Evolutionary conservation across 768 basidiomycete species (phyloP).

Genomic region (Gautieria morchelliformis): DNA sequence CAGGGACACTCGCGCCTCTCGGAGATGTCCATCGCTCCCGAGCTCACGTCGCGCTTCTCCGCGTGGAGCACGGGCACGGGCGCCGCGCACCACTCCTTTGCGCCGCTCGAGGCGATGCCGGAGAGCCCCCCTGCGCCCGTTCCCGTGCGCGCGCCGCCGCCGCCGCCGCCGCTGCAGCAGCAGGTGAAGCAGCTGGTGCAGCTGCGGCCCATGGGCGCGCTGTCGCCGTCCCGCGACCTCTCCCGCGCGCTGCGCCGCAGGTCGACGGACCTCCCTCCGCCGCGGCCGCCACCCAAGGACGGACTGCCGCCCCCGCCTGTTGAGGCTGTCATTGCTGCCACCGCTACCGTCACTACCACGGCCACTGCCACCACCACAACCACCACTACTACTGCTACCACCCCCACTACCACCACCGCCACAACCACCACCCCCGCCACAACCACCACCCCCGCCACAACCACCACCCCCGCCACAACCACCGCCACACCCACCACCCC

Average conservation of each 20-base stretch:
- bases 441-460: no score
- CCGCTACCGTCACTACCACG: no score
- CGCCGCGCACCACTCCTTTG: not conserved
- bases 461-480: no score
- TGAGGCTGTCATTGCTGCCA: no score
- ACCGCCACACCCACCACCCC: no score
- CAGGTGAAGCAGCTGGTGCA: no score
- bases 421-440: no score
- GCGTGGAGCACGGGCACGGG: not conserved
- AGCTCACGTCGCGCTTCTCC: not conserved
- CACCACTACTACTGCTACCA: no score
- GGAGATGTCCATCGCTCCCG: not conserved
- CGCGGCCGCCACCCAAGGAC: slow-evolving; percentile 2
- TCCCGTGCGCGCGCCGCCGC: no score
- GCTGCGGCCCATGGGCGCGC: not conserved
- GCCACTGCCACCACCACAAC: no score
- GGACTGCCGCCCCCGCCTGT: not conserved
- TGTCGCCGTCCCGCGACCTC: not conserved
- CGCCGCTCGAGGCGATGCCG: not conserved
- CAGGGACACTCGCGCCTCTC: not conserved
- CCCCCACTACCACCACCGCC: no score
- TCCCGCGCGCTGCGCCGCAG: not conserved
- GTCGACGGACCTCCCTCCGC: slow-evolving; percentile 5
- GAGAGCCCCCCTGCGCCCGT: not conserved
- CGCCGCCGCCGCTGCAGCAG: not conserved